Percentiles rank a stretch among this genome's conserved stretches.
These are phyloP conservation scores for Phytophthora sansomeana DNA, from an alignment of 352 stramenopile species.

Conservation along the genomic window DNA sequence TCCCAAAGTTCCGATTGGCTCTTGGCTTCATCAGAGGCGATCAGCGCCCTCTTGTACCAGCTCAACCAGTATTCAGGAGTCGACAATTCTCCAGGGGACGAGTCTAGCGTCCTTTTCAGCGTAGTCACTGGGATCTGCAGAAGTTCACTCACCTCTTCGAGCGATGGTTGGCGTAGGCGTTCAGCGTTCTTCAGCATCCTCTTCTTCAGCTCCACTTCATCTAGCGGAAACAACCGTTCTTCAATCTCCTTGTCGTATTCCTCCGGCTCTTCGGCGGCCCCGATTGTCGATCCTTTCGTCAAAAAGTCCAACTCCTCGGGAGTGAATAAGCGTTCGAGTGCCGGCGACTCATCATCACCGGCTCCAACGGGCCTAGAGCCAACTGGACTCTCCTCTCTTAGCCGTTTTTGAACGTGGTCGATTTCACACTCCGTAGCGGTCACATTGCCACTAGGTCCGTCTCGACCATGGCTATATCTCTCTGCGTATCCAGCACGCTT, in stretches of 20 bases:
- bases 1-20: neutral
- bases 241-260: neutral
- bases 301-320: too few relatives aligned
- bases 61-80: neutral
- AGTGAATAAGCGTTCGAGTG: too few relatives aligned
- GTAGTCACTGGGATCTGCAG: neutral
- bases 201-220: conserved; percentile 1
- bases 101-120: neutral
- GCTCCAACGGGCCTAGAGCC: too few relatives aligned
- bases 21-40: neutral
- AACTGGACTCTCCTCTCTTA: neutral
- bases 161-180: neutral
- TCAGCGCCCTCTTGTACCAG: neutral
- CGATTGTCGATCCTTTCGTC: too few relatives aligned
- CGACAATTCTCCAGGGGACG: neutral
- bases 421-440: too few relatives aligned
- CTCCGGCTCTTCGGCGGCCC: too few relatives aligned
- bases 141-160: neutral
- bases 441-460: neutral
- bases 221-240: neutral
- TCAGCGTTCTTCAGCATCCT: neutral
- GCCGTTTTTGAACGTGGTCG: too few relatives aligned
- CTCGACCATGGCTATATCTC: neutral
- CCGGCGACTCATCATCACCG: too few relatives aligned
- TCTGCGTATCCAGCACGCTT: neutral